Base-by-base conservation (phyloP, 2,329 filamentous ascomycete species). In the Sporothrix curviconia region DNA sequence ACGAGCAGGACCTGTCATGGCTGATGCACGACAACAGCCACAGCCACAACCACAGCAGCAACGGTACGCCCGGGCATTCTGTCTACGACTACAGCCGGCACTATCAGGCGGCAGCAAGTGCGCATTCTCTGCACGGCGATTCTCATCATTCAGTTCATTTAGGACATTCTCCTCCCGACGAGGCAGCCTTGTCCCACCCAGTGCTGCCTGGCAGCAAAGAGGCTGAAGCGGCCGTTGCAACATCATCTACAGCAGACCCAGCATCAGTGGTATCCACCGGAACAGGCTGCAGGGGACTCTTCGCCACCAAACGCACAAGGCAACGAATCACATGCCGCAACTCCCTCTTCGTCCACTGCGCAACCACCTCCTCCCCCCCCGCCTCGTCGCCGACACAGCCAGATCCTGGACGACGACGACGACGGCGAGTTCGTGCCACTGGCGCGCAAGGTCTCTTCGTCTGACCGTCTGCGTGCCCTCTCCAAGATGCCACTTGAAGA, bases 401-500 rank as follows among this genome's bases (percentile, higher is more conserved):
- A 68, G 8, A 63, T 66, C 17, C 64, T 69, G 15, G 67, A 68
- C 56, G 66, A 67, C 46, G 68, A 69, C 47, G 68, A 70, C 43
- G 59, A 63, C 22, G n/a, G 56, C 11, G 66, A 69, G 5, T 71
- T 59, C 63, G 69, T 65, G 63, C 72, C 67, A 12, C 65, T 65
- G 39, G 61, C 68, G 0, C 69, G 64, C 58, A 72, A 68, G 49
- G 66, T 72, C 7, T 72, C 70, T 3, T 72, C 70, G 3, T 71
- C 70, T 12, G 69, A 72, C 56, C 68, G 67, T n/a, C 59, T 72
- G 34, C 69, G 68, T 40, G 68, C 66, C 2, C 64, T 72, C 8
- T 68, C 70, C n/a, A 69, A 69, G 37, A 67, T 64, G 39, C 69
- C 70, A 5, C 54, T 72, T 12, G 70, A 72, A 40, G 69, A 69